These are phyloP conservation scores for Rubia yunnanensis DNA, from an alignment of 257 asterid genomes.

Conservation along the genomic window DNA sequence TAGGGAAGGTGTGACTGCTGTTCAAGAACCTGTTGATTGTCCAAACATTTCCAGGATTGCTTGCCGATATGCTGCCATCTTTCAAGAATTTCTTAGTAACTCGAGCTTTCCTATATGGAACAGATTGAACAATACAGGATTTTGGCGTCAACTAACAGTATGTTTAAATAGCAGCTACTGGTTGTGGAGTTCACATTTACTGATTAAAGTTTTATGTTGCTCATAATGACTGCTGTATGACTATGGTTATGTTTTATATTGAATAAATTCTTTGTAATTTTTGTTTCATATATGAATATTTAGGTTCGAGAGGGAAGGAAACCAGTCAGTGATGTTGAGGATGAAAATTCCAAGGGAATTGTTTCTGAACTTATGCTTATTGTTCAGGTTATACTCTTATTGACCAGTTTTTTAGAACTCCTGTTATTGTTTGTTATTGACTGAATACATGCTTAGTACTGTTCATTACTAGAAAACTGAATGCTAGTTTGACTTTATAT, in stretches of 20 bases:
- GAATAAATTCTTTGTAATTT: conserved; percentile 3
- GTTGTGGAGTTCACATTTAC: background rate
- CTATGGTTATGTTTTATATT: conserved; percentile 9
- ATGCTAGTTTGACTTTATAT: background rate
- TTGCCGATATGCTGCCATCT: conserved; percentile 63
- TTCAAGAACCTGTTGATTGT: conserved; percentile 84
- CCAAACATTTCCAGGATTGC: conserved; percentile 76
- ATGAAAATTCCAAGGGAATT: conserved; percentile 33
- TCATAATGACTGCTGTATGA: background rate
- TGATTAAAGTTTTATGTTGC: background rate
- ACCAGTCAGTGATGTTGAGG: conserved; percentile 32
- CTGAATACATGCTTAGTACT: background rate
- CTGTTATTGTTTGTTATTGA: background rate
- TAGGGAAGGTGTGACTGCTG: conserved; percentile 99
- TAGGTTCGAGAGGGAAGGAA: conserved; percentile 93
- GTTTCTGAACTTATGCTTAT: conserved; percentile 85
- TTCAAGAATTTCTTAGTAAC: conserved; percentile 72
- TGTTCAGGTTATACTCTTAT: conserved; percentile 62
- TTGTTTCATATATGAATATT: conserved; percentile 8
- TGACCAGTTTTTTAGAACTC: conserved; percentile 10
- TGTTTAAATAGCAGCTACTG: conserved; percentile 2
- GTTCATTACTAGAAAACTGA: background rate
- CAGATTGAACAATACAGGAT: conserved; percentile 86
- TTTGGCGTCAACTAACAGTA: conserved; percentile 99
- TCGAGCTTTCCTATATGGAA: conserved; percentile 79